phyloP scores from a whole-genome alignment of 306 rosid species.

The Lablab purpureus region DNA sequence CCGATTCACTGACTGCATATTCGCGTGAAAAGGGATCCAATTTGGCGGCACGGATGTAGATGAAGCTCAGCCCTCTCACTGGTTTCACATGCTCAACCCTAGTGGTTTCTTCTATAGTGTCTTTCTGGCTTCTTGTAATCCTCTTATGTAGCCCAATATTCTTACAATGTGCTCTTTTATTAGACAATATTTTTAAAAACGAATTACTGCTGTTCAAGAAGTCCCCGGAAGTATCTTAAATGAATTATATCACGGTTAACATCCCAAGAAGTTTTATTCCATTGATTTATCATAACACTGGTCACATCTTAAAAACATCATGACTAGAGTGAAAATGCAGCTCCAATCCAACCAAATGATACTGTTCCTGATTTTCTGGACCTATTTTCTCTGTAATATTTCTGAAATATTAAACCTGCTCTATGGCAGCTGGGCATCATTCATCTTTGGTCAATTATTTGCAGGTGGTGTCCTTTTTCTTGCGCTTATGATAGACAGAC shows the following conservation, averaged over 20 bases:
- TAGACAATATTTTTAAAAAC: neutral
- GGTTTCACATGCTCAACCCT: neutral
- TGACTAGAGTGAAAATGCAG: conserved; percentile 21
- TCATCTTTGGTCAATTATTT: conserved; percentile 46
- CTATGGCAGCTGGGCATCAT: conserved; percentile 32
- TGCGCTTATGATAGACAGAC: conserved; percentile 85
- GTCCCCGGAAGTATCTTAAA: neutral
- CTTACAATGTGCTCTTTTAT: conserved; percentile 9
- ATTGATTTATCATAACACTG: conserved; percentile 25
- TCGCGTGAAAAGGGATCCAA: neutral
- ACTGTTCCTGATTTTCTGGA: conserved; percentile 30
- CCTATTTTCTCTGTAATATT: conserved; percentile 29
- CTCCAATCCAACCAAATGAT: conserved; percentile 12
- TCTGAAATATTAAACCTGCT: conserved; percentile 19
- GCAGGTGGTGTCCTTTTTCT: conserved; percentile 83
- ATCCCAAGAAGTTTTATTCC: neutral
- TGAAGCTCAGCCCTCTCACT: neutral
- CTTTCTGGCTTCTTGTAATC: neutral
- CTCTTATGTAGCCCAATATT: conserved; percentile 7
- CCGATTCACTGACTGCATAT: neutral
- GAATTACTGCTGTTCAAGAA: conserved; percentile 12
- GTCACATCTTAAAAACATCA: conserved; percentile 3
- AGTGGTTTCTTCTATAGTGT: conserved; percentile 7
- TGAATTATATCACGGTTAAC: conserved; percentile 14
- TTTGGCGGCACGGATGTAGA: neutral